Evolutionary conservation across 257 asterid genomes (phyloP), one percentile per base, ranked within the genome.

Genomic region (Solanum bukasovii): DNA sequence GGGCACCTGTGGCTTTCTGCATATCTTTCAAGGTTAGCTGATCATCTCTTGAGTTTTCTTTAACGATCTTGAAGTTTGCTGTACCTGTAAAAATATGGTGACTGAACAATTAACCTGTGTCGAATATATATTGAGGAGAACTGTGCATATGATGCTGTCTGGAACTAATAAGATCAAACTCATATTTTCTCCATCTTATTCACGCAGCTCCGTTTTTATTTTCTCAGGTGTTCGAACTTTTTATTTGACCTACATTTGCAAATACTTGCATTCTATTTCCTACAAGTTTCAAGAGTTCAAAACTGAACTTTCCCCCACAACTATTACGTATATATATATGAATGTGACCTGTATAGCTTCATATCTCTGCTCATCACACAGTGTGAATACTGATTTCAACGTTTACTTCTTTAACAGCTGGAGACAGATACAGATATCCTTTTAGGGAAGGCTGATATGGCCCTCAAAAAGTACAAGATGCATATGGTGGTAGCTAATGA

Each of bases 401-500:
- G 21, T 85, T 13, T 29, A 35, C 52, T 18, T 9, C 35, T 33
- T 23, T 75, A n/a, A 78, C 95, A 96, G 98, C 92, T 96, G 59
- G 99, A 97, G 95, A 97, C 99, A 4, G 99, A 97, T 88, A 91
- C 89, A 13, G 88, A 92, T 90, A 96, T 97, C 88, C 98, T 97
- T 37, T 90, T 97, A 78, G 96, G 90, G 84, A 97, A 96, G 93
- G 99, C 98, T 56, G 90, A 88, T 85, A 89, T 74, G 93, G 99
- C 99, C 29, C 97, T 97, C 34, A 90, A 87, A 72, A 96, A 91
- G 93, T 93, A 96, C 88, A 84, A 94, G 44, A 94, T 97, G 94
- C 95, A 97, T 88, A 91, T 96, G 98, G 99, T 97, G 61, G 93
- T 97, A 12, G 99, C 99, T n/a, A 97, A 97, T 59, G 98, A 97